Percentiles rank a stretch among this genome's conserved stretches.
Evolutionary conservation across 352 stramenopile species (phyloP).

Genomic region (Phytophthora podocarpi): DNA sequence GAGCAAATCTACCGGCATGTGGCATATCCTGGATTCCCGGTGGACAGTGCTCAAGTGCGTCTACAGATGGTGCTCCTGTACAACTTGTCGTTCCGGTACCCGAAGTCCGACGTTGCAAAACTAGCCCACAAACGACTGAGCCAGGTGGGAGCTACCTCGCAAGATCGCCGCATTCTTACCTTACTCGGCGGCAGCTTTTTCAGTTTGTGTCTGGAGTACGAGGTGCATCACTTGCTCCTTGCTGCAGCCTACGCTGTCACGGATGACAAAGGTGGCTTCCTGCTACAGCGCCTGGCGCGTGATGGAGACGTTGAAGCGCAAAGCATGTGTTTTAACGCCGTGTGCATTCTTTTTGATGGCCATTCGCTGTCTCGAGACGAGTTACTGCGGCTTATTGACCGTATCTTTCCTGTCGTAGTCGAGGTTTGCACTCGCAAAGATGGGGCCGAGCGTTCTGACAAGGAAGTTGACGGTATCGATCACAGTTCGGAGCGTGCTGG

Average conservation of each 20-base stretch:
- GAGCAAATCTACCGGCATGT: slow-evolving; percentile 59
- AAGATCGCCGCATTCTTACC: slow-evolving; percentile 29
- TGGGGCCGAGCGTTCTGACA: neutral
- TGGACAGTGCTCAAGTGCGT: slow-evolving; percentile 51
- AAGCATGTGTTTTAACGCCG: slow-evolving; percentile 62
- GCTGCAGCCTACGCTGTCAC: slow-evolving; percentile 24
- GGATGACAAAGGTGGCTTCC: slow-evolving; percentile 27
- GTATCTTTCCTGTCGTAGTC: slow-evolving; percentile 52
- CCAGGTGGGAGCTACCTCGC: slow-evolving; percentile 32
- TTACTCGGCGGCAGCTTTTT: slow-evolving; percentile 63
- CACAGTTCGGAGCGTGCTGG: slow-evolving; percentile 1
- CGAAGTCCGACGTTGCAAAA: slow-evolving; percentile 52
- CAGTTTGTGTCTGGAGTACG: slow-evolving; percentile 69
- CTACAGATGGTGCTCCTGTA: slow-evolving; percentile 75
- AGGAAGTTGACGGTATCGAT: neutral
- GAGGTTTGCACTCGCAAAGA: slow-evolving; percentile 39
- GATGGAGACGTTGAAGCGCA: slow-evolving; percentile 43
- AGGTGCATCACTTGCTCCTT: slow-evolving; percentile 53
- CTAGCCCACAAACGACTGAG: slow-evolving; percentile 43
- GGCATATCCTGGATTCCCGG: slow-evolving; percentile 37
- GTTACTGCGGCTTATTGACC: slow-evolving; percentile 44
- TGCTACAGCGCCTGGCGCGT: slow-evolving; percentile 43
- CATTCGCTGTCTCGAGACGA: slow-evolving; percentile 44
- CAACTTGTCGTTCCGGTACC: slow-evolving; percentile 78
- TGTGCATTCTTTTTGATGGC: slow-evolving; percentile 71